Evolutionary conservation across 345 rosid species (phyloP).

Genomic region (Citrus trifoliata): DNA sequence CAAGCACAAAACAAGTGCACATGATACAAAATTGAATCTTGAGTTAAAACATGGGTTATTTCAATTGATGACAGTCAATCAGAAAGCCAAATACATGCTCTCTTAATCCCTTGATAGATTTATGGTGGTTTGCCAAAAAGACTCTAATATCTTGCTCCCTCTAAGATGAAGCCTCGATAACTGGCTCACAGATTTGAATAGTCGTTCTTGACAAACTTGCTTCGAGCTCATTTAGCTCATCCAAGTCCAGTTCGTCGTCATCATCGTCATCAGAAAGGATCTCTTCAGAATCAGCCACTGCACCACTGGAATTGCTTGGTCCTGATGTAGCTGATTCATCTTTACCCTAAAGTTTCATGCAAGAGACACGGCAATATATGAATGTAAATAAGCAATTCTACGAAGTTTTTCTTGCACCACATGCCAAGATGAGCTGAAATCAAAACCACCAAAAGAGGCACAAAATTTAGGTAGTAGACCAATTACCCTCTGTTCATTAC

Average conservation of each 20-base stretch:
- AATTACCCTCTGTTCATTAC: constrained; percentile 45
- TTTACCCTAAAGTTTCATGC: constrained; percentile 27
- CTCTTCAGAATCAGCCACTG: constrained; percentile 26
- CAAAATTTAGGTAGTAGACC: neutral
- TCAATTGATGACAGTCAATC: neutral
- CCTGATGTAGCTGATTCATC: constrained; percentile 23
- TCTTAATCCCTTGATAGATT: neutral
- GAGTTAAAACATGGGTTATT: neutral
- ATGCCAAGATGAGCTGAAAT: neutral
- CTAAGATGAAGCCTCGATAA: constrained; percentile 22
- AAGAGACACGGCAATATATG: neutral
- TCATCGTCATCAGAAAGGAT: constrained; percentile 21
- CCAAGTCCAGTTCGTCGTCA: constrained; percentile 64
- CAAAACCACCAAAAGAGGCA: neutral
- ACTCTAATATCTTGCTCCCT: neutral
- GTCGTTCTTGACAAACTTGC: constrained; percentile 75
- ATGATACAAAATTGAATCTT: neutral
- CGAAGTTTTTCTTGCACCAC: neutral
- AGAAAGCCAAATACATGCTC: neutral
- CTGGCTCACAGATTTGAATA: constrained; percentile 51
- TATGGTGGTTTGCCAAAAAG: neutral
- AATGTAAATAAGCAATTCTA: neutral
- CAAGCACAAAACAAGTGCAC: neutral
- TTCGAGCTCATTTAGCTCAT: constrained; percentile 78
- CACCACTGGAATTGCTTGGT: constrained; percentile 24